A percentile compares a stretch with the other conserved stretches of the same genome.
These are phyloP conservation scores for Linnemannia hyalina DNA, from an alignment of 192 early-diverging fungal species.

Conservation along the genomic window DNA sequence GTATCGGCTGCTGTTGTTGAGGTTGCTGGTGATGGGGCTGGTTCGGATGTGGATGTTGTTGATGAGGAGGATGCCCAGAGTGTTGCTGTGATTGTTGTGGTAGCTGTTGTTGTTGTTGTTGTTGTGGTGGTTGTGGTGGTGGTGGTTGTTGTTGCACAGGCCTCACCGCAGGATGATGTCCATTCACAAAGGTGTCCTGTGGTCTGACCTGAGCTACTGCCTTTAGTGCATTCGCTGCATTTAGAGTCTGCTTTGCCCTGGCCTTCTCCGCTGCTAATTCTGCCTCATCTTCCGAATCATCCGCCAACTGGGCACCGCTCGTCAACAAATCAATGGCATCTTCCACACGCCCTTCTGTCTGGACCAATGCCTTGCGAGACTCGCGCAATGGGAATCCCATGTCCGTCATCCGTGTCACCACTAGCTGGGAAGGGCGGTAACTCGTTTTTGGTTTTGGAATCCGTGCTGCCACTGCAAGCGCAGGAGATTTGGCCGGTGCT, in stretches of 20 bases:
- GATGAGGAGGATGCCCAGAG: neutral
- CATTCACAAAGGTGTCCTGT: constrained; percentile 21
- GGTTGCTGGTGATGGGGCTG: neutral
- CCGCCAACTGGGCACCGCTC: constrained; percentile 40
- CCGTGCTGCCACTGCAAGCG: neutral
- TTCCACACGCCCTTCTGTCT: constrained; percentile 46
- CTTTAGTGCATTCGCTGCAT: neutral
- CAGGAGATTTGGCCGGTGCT: neutral
- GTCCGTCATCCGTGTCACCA: constrained; percentile 47
- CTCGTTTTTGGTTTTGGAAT: constrained; percentile 53
- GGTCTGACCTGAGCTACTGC: neutral
- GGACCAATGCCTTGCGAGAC: constrained; percentile 48
- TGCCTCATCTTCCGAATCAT: constrained; percentile 53
- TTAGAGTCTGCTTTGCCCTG: constrained; percentile 20
- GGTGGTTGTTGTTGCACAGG: constrained; percentile 9
- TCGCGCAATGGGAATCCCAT: constrained; percentile 54
- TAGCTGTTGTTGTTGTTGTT: neutral
- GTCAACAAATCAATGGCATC: constrained; percentile 54
- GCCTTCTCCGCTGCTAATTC: constrained; percentile 44
- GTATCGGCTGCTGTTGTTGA: constrained; percentile 21
- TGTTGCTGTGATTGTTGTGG: neutral
- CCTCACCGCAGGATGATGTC: constrained; percentile 7
- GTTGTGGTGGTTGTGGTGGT: constrained; percentile 13
- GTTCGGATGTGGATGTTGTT: neutral
- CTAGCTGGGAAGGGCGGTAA: constrained; percentile 51